Evolutionary conservation across 78 protist species (phyloP).

Genomic region (Pigoraptor vietnamica): DNA sequence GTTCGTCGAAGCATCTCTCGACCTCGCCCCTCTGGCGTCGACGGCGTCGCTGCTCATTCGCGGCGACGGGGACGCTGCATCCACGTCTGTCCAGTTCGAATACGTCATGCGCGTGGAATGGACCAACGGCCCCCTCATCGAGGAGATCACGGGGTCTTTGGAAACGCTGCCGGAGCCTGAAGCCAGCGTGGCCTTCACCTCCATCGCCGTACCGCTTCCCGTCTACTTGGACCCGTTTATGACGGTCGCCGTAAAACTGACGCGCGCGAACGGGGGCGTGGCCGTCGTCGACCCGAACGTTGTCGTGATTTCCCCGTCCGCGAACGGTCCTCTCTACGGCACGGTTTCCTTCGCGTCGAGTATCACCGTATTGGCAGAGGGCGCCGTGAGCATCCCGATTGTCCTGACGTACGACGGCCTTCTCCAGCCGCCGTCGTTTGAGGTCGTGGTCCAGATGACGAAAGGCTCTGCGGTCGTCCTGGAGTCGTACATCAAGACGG

Average conservation of each 20-base stretch:
- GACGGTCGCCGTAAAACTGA: neutral
- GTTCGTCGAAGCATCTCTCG: too few relatives aligned
- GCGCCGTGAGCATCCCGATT: neutral
- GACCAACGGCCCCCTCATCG: too few relatives aligned
- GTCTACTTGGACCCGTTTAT: neutral
- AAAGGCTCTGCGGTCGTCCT: neutral
- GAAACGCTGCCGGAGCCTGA: too few relatives aligned
- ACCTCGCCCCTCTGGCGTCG: too few relatives aligned
- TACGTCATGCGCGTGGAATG: too few relatives aligned
- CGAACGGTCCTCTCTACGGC: neutral
- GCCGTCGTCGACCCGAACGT: neutral
- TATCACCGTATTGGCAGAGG: neutral
- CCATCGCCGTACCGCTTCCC: neutral
- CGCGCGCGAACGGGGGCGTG: neutral
- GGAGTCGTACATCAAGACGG: neutral
- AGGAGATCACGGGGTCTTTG: too few relatives aligned
- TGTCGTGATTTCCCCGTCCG: neutral
- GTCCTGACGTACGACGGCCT: neutral
- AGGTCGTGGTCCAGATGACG: neutral
- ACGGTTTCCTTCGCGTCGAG: neutral
- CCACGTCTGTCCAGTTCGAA: too few relatives aligned
- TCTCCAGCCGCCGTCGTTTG: neutral
- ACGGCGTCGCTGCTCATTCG: too few relatives aligned
- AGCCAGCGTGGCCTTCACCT: neutral
- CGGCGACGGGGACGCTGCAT: too few relatives aligned